phyloP scores from a whole-genome alignment of 345 rosid genomes.

The Aurinia saxatilis region DNA sequence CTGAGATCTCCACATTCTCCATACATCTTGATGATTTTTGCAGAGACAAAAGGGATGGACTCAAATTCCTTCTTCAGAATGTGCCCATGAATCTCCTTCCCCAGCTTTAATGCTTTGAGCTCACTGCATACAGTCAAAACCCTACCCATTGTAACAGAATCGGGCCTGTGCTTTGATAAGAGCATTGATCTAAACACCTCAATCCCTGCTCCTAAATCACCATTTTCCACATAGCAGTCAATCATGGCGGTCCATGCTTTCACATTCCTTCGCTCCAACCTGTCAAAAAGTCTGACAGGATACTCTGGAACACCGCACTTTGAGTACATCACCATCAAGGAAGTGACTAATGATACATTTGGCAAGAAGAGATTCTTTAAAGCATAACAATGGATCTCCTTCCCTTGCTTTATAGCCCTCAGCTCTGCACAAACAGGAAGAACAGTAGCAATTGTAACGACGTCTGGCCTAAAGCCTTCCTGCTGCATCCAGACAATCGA shows the following conservation, averaged over 20 bases:
- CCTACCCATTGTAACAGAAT: constrained; percentile 63
- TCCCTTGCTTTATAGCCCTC: constrained; percentile 63
- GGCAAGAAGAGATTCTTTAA: constrained; percentile 62
- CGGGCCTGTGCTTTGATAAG: constrained; percentile 61
- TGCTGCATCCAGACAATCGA: constrained; percentile 94
- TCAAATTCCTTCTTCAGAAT: constrained; percentile 55
- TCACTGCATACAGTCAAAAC: constrained; percentile 46
- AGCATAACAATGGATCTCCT: constrained; percentile 80
- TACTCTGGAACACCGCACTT: constrained; percentile 52
- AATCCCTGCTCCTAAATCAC: constrained; percentile 33
- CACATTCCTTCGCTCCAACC: constrained; percentile 49
- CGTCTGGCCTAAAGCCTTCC: constrained; percentile 75
- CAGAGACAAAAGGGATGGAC: constrained; percentile 52
- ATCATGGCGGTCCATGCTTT: constrained; percentile 74
- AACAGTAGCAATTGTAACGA: constrained; percentile 65
- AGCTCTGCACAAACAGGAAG: constrained; percentile 70
- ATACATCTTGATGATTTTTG: constrained; percentile 66
- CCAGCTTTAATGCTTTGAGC: constrained; percentile 51
- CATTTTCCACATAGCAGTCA: constrained; percentile 45
- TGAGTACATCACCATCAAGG: constrained; percentile 81
- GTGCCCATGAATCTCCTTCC: constrained; percentile 75
- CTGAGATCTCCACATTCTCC: constrained; percentile 47
- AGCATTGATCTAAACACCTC: constrained; percentile 55
- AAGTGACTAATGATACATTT: constrained; percentile 62
- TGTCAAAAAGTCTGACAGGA: constrained; percentile 48